phyloP scores from a whole-genome alignment of 257 asterid species.

The Solanum bulbocastanum region DNA sequence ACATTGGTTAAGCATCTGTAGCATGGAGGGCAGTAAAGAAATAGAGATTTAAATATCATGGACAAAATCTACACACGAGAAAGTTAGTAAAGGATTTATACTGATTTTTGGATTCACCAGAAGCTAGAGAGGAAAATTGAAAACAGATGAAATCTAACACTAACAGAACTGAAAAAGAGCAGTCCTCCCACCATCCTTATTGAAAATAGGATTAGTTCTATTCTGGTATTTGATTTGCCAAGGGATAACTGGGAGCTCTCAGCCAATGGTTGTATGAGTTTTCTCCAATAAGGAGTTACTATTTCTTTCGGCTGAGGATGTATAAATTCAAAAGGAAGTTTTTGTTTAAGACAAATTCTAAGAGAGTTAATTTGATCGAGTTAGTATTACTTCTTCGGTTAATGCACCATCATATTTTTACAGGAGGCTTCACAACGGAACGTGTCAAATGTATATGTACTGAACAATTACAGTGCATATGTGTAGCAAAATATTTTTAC shows the following conservation, averaged over 20 bases:
- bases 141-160: neutral
- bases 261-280: neutral
- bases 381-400: neutral
- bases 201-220: neutral
- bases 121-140: neutral
- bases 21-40: neutral
- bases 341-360: neutral
- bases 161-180: neutral
- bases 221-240: neutral
- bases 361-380: neutral
- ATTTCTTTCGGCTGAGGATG: neutral
- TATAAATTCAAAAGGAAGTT: neutral
- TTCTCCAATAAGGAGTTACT: neutral
- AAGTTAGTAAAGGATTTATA: neutral
- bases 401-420: neutral
- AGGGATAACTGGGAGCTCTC: neutral
- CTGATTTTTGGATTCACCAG: neutral
- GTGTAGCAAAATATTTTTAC: constrained; percentile 13
- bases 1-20: neutral
- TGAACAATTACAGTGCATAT: neutral
- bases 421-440: neutral
- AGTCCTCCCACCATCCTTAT: neutral
- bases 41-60: neutral
- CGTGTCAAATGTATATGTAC: neutral
- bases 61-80: neutral